Evolutionary conservation across 2,329 filamentous ascomycete species (phyloP).

Genomic region (Aspergillus quadricinctus): DNA sequence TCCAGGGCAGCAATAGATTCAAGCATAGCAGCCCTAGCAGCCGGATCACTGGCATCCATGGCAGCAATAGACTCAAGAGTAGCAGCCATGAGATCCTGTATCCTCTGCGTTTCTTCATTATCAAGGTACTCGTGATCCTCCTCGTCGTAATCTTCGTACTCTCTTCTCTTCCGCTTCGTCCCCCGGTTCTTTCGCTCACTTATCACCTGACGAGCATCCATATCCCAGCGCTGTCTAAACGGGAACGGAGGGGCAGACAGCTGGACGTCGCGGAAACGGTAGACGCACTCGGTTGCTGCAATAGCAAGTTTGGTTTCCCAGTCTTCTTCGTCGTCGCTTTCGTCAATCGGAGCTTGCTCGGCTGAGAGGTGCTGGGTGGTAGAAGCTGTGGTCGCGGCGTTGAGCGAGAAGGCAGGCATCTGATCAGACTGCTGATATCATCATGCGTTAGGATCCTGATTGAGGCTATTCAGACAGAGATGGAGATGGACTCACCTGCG

Average conservation of each 20-base stretch:
- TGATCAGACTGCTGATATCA: background rate
- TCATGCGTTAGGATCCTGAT: background rate
- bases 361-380: background rate
- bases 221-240: background rate
- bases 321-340: background rate
- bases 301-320: background rate
- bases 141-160: background rate
- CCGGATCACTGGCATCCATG: background rate
- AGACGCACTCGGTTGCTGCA: background rate
- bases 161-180: background rate
- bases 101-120: background rate
- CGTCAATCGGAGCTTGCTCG: background rate
- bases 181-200: background rate
- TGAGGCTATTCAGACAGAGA: too few species aligned
- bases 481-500: background rate
- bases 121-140: background rate
- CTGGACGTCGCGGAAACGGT: background rate
- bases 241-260: background rate
- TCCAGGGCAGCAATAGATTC: background rate
- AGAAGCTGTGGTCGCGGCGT: background rate
- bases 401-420: too few species aligned
- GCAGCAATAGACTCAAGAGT: background rate
- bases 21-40: too few species aligned
- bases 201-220: background rate
- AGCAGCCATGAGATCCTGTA: too few species aligned